These are phyloP conservation scores for Suillus americanus DNA, from an alignment of 768 basidiomycete genomes.

Conservation along the genomic window DNA sequence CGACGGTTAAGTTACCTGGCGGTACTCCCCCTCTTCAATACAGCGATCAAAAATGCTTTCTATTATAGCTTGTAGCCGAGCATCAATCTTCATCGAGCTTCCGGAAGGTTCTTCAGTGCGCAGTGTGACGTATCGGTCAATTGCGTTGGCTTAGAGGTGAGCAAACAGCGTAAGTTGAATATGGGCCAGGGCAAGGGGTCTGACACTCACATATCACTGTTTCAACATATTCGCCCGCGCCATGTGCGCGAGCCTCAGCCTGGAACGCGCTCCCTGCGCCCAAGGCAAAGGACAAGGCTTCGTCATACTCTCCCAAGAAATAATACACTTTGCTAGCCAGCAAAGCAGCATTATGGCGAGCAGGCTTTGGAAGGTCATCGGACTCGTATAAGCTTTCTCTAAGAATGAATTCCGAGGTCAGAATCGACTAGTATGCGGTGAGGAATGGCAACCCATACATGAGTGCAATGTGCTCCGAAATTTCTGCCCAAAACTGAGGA, in stretches of 20 bases:
- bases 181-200: background rate
- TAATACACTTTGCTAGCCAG: conserved; percentile 99
- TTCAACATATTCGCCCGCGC: conserved; percentile 86
- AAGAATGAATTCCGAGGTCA: conserved; percentile 12
- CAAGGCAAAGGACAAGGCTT: conserved; percentile 93
- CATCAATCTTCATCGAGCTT: conserved; percentile 66
- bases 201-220: conserved; percentile 84
- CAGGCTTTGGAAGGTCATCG: conserved; percentile 67
- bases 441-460: conserved; percentile 58
- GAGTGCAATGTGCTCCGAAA: conserved; percentile 87
- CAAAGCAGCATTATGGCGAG: conserved; percentile 83
- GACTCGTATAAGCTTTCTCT: conserved; percentile 93
- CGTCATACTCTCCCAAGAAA: conserved; percentile 93
- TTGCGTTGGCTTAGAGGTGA: conserved; percentile 74
- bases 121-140: conserved; percentile 86
- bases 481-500: conserved; percentile 97
- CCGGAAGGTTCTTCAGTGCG: conserved; percentile 53
- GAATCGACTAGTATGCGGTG: conserved; percentile 9
- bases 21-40: conserved; percentile 85
- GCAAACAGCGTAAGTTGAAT: conserved; percentile 1
- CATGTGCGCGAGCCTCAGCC: conserved; percentile 58
- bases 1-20: conserved; percentile 54
- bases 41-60: conserved; percentile 87
- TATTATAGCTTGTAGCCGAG: conserved; percentile 79
- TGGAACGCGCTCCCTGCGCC: conserved; percentile 88